A percentile compares a stretch with the other conserved stretches of the same genome.
These are phyloP conservation scores for Penicillium glabrum DNA, from an alignment of 2,329 filamentous ascomycete genomes.

Conservation along the genomic window DNA sequence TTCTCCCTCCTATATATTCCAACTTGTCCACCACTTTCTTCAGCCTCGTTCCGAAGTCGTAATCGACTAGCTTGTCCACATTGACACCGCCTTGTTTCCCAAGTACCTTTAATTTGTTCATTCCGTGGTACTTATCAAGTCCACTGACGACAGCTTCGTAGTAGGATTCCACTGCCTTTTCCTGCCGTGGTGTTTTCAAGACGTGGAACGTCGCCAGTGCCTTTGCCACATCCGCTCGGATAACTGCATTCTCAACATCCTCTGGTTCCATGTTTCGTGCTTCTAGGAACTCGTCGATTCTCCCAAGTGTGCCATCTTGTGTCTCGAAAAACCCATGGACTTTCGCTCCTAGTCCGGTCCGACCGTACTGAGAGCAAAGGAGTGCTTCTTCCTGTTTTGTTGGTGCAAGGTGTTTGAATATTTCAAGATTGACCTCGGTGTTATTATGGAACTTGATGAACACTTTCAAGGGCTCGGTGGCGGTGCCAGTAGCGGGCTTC, in stretches of 20 bases:
- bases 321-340: constrained; percentile 22
- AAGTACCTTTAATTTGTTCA: constrained; percentile 20
- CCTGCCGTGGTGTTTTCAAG: constrained; percentile 3
- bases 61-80: constrained; percentile 20
- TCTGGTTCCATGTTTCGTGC: constrained; percentile 19
- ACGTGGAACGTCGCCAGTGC: constrained; percentile 14
- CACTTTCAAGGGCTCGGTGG: constrained; percentile 12
- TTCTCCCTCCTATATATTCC: constrained; percentile 13
- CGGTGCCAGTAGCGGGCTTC: constrained; percentile 1
- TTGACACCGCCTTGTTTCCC: constrained; percentile 17
- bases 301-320: constrained; percentile 17
- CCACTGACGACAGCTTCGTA: constrained; percentile 11
- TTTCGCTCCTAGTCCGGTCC: constrained; percentile 14
- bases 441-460: constrained; percentile 11
- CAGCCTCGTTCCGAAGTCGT: constrained; percentile 16
- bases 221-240: constrained; percentile 20
- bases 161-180: constrained; percentile 1
- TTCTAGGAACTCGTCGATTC: constrained; percentile 22
- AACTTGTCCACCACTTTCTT: constrained; percentile 10
- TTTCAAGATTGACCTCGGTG: constrained; percentile 1
- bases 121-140: constrained; percentile 13
- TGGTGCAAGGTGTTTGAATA: constrained; percentile 17
- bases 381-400: constrained; percentile 19
- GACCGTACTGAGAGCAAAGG: constrained; percentile 17
- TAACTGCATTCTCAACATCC: constrained; percentile 17